Conservation (phyloP, 768 basidiomycete species). For the Pulveroboletus sp. region DNA sequence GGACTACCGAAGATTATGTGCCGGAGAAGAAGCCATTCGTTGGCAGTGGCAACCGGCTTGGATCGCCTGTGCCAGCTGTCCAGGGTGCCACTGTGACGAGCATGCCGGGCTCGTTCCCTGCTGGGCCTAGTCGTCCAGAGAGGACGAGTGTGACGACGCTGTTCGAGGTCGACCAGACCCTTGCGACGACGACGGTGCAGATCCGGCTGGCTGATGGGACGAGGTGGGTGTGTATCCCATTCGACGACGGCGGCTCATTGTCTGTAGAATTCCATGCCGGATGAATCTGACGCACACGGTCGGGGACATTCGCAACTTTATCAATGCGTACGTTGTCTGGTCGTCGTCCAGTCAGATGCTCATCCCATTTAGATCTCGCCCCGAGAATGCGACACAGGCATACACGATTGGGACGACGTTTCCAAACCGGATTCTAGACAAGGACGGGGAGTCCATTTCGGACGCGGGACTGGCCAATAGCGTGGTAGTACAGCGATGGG, state of each 20-base stretch:
- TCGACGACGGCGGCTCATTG: background rate
- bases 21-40: slow-evolving; percentile 59
- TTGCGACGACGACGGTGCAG: slow-evolving; percentile 88
- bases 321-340: slow-evolving; percentile 72
- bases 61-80: slow-evolving; percentile 61
- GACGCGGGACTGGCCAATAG: slow-evolving; percentile 73
- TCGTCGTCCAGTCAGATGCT: background rate
- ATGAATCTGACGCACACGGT: slow-evolving; percentile 94
- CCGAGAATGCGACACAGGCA: slow-evolving; percentile 55
- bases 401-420: slow-evolving; percentile 90
- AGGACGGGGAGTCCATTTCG: slow-evolving; percentile 64
- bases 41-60: slow-evolving; percentile 79
- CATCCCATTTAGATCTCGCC: slow-evolving; percentile 52
- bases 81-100: background rate
- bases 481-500: slow-evolving; percentile 84
- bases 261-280: slow-evolving; percentile 65
- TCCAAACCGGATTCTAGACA: slow-evolving; percentile 71
- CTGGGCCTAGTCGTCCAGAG: too few relatives aligned
- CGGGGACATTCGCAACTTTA: slow-evolving; percentile 78
- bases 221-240: slow-evolving; percentile 45
- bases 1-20: slow-evolving; percentile 68
- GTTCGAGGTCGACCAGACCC: slow-evolving; percentile 80
- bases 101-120: slow-evolving; percentile 64
- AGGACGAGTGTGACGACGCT: slow-evolving; percentile 43
- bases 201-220: slow-evolving; percentile 90